A percentile compares a stretch with the other conserved stretches of the same genome.
Conservation (phyloP, 148 eudicot genomes). For the Oxyria digyna region DNA sequence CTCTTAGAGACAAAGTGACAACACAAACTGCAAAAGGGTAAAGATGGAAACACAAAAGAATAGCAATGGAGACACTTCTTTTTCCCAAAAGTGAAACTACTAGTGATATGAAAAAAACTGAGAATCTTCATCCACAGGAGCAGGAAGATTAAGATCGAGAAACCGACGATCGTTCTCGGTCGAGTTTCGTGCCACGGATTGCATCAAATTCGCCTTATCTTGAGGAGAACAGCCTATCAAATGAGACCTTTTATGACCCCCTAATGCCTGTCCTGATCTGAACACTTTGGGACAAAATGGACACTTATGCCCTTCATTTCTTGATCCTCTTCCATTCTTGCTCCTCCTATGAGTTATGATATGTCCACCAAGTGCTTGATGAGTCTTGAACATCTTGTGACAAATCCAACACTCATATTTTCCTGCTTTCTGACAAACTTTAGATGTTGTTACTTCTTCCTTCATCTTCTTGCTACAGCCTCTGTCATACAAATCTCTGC, state of each 20-base stretch:
- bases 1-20: conserved; percentile 1
- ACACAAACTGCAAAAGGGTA: conserved; percentile 4
- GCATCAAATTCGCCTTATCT: conserved; percentile 10
- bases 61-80: neutral
- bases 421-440: conserved; percentile 9
- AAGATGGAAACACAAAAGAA: neutral
- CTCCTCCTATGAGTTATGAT: conserved; percentile 40
- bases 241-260: conserved; percentile 95
- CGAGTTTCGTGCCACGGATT: neutral
- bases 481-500: neutral
- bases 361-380: conserved; percentile 64
- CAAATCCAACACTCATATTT: conserved; percentile 48
- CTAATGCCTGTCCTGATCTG: conserved; percentile 90
- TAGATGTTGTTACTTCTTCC: neutral
- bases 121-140: neutral
- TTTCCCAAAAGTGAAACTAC: neutral
- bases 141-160: conserved; percentile 9
- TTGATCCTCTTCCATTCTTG: conserved; percentile 17
- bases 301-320: conserved; percentile 42
- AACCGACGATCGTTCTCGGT: neutral
- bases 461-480: neutral
- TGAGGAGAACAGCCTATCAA: conserved; percentile 28
- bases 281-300: conserved; percentile 67
- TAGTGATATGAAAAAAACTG: neutral
- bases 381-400: conserved; percentile 35